phyloP scores from a whole-genome alignment of 2,329 filamentous ascomycete genomes.

The Penicillium sp. region DNA sequence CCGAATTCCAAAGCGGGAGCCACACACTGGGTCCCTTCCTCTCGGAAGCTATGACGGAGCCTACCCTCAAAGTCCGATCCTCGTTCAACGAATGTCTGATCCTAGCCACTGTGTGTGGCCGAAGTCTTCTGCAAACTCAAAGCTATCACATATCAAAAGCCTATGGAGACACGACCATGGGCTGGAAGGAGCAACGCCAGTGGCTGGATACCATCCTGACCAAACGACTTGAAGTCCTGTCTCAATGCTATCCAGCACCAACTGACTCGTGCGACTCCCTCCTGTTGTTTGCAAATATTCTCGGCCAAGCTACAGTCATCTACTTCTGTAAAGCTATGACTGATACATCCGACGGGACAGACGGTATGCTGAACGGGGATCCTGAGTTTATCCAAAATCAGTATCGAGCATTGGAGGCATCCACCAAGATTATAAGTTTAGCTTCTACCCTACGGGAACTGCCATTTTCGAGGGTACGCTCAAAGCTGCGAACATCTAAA shows the following conservation, averaged over 20 bases:
- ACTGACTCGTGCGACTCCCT: slow-evolving; percentile 14
- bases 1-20: slow-evolving; percentile 32
- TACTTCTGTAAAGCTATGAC: slow-evolving; percentile 18
- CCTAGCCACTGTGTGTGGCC: slow-evolving; percentile 30
- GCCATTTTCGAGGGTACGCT: slow-evolving; percentile 14
- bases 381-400: slow-evolving; percentile 2
- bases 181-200: slow-evolving; percentile 16
- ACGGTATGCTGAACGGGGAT: not conserved
- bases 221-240: slow-evolving; percentile 17
- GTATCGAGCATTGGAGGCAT: slow-evolving; percentile 16
- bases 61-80: slow-evolving; percentile 17
- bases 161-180: slow-evolving; percentile 15
- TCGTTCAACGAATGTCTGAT: slow-evolving; percentile 36
- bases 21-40: slow-evolving; percentile 28
- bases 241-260: slow-evolving; percentile 16
- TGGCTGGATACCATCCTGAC: slow-evolving; percentile 22
- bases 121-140: slow-evolving; percentile 20
- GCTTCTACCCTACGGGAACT: slow-evolving; percentile 9
- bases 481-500: not conserved
- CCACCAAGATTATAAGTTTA: slow-evolving; percentile 11
- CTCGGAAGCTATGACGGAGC: slow-evolving; percentile 30
- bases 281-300: slow-evolving; percentile 21
- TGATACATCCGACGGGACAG: not conserved
- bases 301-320: slow-evolving; percentile 19
- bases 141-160: slow-evolving; percentile 15